These are phyloP conservation scores for Verticillium tricorpus DNA, from an alignment of 2,329 filamentous ascomycete genomes.

Conservation along the genomic window DNA sequence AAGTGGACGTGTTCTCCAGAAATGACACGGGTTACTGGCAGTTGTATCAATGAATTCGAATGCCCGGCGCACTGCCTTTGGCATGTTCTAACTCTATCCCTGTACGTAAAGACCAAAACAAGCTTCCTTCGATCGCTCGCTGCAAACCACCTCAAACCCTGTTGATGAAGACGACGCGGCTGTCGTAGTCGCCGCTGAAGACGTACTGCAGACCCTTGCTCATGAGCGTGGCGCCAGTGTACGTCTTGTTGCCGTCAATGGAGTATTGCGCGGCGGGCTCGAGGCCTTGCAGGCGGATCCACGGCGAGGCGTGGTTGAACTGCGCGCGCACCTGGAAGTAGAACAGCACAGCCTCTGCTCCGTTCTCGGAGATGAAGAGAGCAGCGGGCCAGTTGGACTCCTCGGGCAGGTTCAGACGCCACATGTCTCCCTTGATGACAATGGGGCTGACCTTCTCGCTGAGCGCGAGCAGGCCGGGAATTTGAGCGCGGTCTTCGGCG, in stretches of 20 bases:
- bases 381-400: slow-evolving; percentile 59
- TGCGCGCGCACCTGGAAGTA: slow-evolving; percentile 53
- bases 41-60: not conserved
- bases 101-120: not conserved
- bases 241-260: slow-evolving; percentile 41
- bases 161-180: slow-evolving; percentile 51
- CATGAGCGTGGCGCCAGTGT: slow-evolving; percentile 57
- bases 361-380: slow-evolving; percentile 52
- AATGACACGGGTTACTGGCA: not conserved
- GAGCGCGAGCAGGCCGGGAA: slow-evolving; percentile 50
- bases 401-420: slow-evolving; percentile 53
- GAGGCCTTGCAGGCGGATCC: slow-evolving; percentile 51
- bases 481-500: slow-evolving; percentile 43
- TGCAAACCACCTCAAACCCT: slow-evolving; percentile 25
- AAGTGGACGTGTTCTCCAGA: too few relatives aligned
- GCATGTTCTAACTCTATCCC: not conserved
- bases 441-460: slow-evolving; percentile 56
- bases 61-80: not conserved
- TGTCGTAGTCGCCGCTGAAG: slow-evolving; percentile 51
- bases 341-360: slow-evolving; percentile 47
- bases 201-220: slow-evolving; percentile 53
- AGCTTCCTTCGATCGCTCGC: not conserved
- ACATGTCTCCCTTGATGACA: slow-evolving; percentile 54
- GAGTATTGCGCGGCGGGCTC: slow-evolving; percentile 50
- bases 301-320: slow-evolving; percentile 49